Percentiles rank a stretch among this genome's conserved stretches.
Conservation (phyloP, 345 rosid species). For the Iberis pinnata region DNA sequence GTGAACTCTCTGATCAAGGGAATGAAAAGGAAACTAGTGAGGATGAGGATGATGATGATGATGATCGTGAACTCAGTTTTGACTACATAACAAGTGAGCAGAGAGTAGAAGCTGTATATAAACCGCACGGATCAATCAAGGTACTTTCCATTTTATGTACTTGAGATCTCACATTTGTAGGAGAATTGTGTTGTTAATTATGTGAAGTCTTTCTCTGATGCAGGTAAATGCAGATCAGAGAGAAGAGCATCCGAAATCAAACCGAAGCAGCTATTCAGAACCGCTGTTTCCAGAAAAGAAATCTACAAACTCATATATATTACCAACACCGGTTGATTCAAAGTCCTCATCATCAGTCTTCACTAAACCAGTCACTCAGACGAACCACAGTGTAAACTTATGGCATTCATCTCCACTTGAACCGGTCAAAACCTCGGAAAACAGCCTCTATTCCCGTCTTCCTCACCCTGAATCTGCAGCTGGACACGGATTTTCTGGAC, state of each 20-base stretch:
- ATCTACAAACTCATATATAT: slow-evolving; percentile 48
- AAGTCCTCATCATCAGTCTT: slow-evolving; percentile 36
- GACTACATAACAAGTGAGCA: slow-evolving; percentile 56
- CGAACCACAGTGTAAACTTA: slow-evolving; percentile 38
- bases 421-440: slow-evolving; percentile 47
- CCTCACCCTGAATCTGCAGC: slow-evolving; percentile 40
- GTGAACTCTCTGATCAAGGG: slow-evolving; percentile 55
- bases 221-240: slow-evolving; percentile 20
- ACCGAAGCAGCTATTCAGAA: slow-evolving; percentile 65
- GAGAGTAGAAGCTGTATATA: slow-evolving; percentile 40
- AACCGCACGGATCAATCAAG: slow-evolving; percentile 58
- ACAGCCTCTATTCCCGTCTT: slow-evolving; percentile 36
- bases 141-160: slow-evolving; percentile 28
- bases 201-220: slow-evolving; percentile 2
- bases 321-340: slow-evolving; percentile 71
- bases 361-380: slow-evolving; percentile 36
- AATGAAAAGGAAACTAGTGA: slow-evolving; percentile 53
- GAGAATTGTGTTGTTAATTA: neutral
- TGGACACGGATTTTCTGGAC: slow-evolving; percentile 62
- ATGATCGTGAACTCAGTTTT: slow-evolving; percentile 78
- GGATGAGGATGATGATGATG: slow-evolving; percentile 43
- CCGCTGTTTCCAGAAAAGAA: slow-evolving; percentile 68
- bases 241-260: slow-evolving; percentile 14
- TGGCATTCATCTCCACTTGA: slow-evolving; percentile 76
- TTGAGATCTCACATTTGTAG: neutral